A percentile compares a stretch with the other conserved stretches of the same genome.
Conservation (phyloP, 768 basidiomycete species). For the Dentipellis sp. region DNA sequence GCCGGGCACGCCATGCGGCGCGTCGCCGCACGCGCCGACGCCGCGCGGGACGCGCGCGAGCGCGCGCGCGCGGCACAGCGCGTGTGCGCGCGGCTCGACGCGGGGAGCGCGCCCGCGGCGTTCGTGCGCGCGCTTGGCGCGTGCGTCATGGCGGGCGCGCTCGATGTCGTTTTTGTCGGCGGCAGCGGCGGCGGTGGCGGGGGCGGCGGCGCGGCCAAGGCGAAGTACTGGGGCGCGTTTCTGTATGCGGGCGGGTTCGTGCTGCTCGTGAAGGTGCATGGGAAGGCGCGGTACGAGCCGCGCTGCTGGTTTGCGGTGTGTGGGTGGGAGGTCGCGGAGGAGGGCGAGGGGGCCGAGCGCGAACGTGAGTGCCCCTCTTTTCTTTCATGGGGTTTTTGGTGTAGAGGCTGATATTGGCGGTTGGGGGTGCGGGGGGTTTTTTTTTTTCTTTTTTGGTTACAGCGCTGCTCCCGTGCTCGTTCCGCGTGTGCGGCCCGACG, state of each 20-base stretch:
- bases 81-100: slow-evolving; percentile 23
- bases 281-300: slow-evolving; percentile 70
- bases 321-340: slow-evolving; percentile 50
- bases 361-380: slow-evolving; percentile 72
- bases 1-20: slow-evolving; percentile 4
- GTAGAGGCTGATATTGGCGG: background rate
- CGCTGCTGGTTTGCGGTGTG: slow-evolving; percentile 80
- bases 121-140: slow-evolving; percentile 71
- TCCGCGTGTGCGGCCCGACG: slow-evolving; percentile 7
- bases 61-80: slow-evolving; percentile 9
- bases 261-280: slow-evolving; percentile 81
- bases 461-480: slow-evolving; percentile 67
- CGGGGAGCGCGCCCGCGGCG: slow-evolving; percentile 39
- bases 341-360: slow-evolving; percentile 58
- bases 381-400: slow-evolving; percentile 1
- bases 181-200: slow-evolving; percentile 22
- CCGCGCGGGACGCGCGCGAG: slow-evolving; percentile 7
- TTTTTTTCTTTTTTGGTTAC: background rate
- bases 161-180: slow-evolving; percentile 79
- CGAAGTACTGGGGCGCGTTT: slow-evolving; percentile 84
- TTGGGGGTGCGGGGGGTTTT: slow-evolving; percentile 5
- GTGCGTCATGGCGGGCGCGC: slow-evolving; percentile 72
- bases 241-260: slow-evolving; percentile 82
- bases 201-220: slow-evolving; percentile 47
- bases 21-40: slow-evolving; percentile 13